Evolutionary conservation across 2,329 filamentous ascomycete species (phyloP).

Genomic region (Ophioceras dolichostomum): DNA sequence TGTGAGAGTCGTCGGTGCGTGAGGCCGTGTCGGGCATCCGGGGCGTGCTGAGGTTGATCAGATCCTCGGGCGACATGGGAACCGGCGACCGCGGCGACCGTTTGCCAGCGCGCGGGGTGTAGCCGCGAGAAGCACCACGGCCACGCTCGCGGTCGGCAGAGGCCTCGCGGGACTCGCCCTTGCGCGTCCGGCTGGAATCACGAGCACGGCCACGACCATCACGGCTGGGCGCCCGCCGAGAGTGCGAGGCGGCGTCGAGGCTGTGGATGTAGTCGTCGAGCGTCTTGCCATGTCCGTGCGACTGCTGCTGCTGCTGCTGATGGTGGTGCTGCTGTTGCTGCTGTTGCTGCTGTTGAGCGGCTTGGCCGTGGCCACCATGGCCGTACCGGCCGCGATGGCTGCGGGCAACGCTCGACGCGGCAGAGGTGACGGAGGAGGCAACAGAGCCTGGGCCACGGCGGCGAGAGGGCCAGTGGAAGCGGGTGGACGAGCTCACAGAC

Average conservation of each 20-base stretch:
- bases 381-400: constrained; percentile 21
- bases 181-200: constrained; percentile 33
- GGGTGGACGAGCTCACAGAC: constrained; percentile 37
- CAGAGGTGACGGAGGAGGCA: constrained; percentile 44
- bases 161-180: constrained; percentile 36
- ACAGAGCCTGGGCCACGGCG: constrained; percentile 43
- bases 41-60: constrained; percentile 48
- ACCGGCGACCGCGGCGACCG: constrained; percentile 84
- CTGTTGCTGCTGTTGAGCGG: background rate
- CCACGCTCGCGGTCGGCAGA: constrained; percentile 66
- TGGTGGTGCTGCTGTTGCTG: background rate
- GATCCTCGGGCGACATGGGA: constrained; percentile 86
- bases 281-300: constrained; percentile 41
- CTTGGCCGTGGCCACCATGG: background rate
- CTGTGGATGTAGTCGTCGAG: constrained; percentile 81
- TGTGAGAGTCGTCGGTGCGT: constrained; percentile 10
- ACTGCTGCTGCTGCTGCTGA: background rate
- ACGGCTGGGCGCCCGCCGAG: constrained; percentile 41
- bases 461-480: constrained; percentile 42
- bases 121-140: constrained; percentile 52
- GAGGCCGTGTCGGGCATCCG: constrained; percentile 15
- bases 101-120: constrained; percentile 56
- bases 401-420: constrained; percentile 36
- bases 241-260: constrained; percentile 60
- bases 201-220: constrained; percentile 33